Conservation (phyloP, 441 rosid genomes). For the Breynia disticha region DNA sequence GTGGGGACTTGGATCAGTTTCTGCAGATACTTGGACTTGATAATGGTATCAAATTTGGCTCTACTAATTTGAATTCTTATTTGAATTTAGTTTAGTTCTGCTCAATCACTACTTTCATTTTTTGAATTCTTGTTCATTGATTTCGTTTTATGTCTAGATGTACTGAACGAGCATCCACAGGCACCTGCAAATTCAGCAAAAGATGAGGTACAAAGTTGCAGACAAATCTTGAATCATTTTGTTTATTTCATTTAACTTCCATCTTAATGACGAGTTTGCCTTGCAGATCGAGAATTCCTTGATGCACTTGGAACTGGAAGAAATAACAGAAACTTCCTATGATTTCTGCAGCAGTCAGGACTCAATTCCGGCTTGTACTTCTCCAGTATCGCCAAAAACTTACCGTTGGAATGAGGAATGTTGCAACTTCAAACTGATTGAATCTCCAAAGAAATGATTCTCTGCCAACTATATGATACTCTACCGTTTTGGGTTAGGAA, state of each 20-base stretch:
- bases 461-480: too few relatives aligned
- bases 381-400: constrained; percentile 25
- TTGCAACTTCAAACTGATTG: constrained; percentile 28
- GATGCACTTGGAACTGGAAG: constrained; percentile 21
- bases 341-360: constrained; percentile 18
- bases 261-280: too few relatives aligned
- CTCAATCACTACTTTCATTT: not conserved
- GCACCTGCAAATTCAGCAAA: constrained; percentile 5
- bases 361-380: constrained; percentile 21
- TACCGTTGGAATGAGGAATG: constrained; percentile 19
- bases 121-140: constrained; percentile 2
- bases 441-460: constrained; percentile 20
- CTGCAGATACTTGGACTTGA: constrained; percentile 33
- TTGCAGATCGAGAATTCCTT: constrained; percentile 13
- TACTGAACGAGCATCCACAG: constrained; percentile 15
- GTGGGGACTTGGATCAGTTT: constrained; percentile 28
- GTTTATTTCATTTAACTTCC: too few relatives aligned
- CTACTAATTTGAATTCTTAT: too few relatives aligned
- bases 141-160: constrained; percentile 15
- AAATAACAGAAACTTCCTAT: constrained; percentile 24
- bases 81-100: not conserved
- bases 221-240: too few relatives aligned
- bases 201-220: not conserved
- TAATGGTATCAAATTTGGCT: constrained; percentile 16
- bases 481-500: too few relatives aligned